Conservation (phyloP, 2,329 filamentous ascomycete genomes). For the Penicillium janthinellum region DNA sequence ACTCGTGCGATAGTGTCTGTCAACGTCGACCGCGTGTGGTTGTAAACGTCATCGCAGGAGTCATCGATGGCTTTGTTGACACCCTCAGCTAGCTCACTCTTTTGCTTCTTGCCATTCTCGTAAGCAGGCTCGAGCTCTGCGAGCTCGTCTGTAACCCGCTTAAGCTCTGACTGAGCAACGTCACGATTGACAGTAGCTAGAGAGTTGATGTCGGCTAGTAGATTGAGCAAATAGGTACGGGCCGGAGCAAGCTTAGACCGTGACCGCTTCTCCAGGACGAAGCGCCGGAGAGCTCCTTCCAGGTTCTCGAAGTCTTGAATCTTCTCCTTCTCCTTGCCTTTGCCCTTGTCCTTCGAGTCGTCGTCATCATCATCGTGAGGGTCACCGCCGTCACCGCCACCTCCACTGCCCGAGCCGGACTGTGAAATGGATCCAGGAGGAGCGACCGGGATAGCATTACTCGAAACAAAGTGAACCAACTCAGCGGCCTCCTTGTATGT, state of each 20-base stretch:
- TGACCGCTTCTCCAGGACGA: conserved; percentile 93
- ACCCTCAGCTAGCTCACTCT: conserved; percentile 75
- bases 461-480: conserved; percentile 96
- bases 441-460: conserved; percentile 83
- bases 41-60: conserved; percentile 82
- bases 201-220: conserved; percentile 81
- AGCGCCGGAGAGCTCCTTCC: conserved; percentile 84
- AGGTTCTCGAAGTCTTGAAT: conserved; percentile 85
- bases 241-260: conserved; percentile 94
- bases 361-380: conserved; percentile 53
- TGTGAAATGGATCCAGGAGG: conserved; percentile 57
- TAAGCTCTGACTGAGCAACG: conserved; percentile 80
- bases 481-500: conserved; percentile 92
- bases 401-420: conserved; percentile 54
- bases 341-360: conserved; percentile 71
- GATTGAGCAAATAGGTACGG: conserved; percentile 91
- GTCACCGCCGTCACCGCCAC: conserved; percentile 57
- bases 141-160: conserved; percentile 79
- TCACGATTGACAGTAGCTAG: conserved; percentile 86
- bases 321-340: conserved; percentile 87
- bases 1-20: conserved; percentile 74
- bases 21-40: conserved; percentile 75
- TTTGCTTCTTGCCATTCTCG: conserved; percentile 79
- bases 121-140: conserved; percentile 80
- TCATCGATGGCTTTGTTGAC: conserved; percentile 81